phyloP scores from a whole-genome alignment of 2,329 filamentous ascomycete genomes.

The Xylaria sp. region DNA sequence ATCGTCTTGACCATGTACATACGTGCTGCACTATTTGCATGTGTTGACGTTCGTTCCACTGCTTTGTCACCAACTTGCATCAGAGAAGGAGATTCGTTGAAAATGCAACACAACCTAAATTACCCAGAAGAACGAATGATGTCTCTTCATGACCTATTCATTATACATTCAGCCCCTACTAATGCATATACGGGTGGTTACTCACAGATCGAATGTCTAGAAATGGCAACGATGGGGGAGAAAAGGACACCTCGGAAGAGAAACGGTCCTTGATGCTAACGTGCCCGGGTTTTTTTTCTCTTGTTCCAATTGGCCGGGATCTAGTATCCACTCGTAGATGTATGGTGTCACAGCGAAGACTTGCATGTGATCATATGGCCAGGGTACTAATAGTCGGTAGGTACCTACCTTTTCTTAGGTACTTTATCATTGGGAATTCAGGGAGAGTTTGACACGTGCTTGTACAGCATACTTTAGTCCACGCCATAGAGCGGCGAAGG shows the following conservation, averaged over 20 bases:
- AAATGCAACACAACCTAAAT: background rate
- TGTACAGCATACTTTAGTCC: conserved; percentile 22
- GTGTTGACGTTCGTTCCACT: background rate
- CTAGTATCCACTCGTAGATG: conserved; percentile 2
- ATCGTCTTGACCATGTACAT: background rate
- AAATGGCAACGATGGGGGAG: background rate
- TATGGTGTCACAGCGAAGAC: conserved; percentile 27
- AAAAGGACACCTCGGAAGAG: background rate
- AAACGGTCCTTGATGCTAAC: background rate
- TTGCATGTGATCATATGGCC: conserved; percentile 45
- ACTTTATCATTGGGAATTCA: conserved; percentile 8
- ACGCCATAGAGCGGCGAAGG: conserved; percentile 4
- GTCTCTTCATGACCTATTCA: background rate
- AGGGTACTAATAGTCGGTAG: background rate
- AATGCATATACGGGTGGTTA: conserved; percentile 1
- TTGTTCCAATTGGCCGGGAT: conserved; percentile 1
- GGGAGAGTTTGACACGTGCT: conserved; percentile 44
- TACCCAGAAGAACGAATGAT: background rate
- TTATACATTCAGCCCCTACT: background rate
- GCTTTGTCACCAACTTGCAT: background rate
- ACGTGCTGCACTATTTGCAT: background rate
- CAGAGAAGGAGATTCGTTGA: background rate
- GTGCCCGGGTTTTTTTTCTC: background rate
- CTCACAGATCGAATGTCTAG: background rate
- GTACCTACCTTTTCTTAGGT: background rate